These are phyloP conservation scores for Przewalskia tangutica DNA, from an alignment of 257 asterid genomes.

Conservation along the genomic window DNA sequence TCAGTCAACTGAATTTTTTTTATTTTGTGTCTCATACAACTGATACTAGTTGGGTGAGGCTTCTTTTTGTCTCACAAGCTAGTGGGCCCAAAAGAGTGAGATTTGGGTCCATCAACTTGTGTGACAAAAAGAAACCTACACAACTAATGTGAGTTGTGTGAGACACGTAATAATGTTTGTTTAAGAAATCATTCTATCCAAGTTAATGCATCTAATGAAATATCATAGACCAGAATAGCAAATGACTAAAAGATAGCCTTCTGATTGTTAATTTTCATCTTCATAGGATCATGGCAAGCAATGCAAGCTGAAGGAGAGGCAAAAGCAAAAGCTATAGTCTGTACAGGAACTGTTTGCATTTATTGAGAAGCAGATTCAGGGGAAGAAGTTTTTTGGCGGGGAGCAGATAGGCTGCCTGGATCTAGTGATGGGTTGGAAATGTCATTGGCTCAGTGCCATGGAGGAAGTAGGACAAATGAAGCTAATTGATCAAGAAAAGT, in stretches of 20 bases:
- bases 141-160: too few species aligned
- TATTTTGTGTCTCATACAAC: too few species aligned
- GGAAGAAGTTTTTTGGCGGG: conserved; percentile 31
- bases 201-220: background rate
- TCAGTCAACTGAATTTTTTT: too few species aligned
- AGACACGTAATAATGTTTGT: too few species aligned
- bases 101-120: too few species aligned
- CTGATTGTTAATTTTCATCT: background rate
- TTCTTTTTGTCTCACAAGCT: too few species aligned
- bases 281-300: conserved; percentile 22
- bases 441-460: conserved; percentile 29
- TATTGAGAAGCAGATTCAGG: conserved; percentile 29
- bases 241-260: background rate
- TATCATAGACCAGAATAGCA: background rate
- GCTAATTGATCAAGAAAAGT: conserved; percentile 18
- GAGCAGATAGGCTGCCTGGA: conserved; percentile 36
- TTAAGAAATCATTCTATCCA: background rate
- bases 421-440: conserved; percentile 34
- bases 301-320: conserved; percentile 19
- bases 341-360: conserved; percentile 17
- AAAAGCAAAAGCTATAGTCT: conserved; percentile 18
- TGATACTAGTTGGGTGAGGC: too few species aligned
- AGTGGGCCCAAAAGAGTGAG: too few species aligned
- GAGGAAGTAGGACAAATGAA: conserved; percentile 38
- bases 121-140: too few species aligned